Percentiles rank a stretch among this genome's conserved stretches.
Evolutionary conservation across 352 stramenopile genomes (phyloP).

Genomic region (Phytophthora citrophthora): DNA sequence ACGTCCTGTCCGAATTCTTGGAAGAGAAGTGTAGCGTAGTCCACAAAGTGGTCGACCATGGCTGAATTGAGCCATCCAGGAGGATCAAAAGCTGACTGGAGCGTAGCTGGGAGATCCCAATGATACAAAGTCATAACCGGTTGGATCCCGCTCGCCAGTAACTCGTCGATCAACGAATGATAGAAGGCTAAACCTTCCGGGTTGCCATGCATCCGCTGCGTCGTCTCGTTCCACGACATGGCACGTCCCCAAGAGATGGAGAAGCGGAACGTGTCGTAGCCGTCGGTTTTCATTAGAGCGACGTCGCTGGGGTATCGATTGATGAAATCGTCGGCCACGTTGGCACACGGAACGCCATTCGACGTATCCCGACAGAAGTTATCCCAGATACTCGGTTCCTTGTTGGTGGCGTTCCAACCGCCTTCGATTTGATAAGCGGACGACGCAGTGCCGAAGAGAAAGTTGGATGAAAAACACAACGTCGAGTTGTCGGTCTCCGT

Average conservation of each 20-base stretch:
- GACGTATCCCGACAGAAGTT: slow-evolving; percentile 79
- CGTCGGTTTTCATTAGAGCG: slow-evolving; percentile 89
- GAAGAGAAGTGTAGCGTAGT: slow-evolving; percentile 93
- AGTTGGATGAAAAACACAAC: slow-evolving; percentile 67
- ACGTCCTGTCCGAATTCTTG: slow-evolving; percentile 90
- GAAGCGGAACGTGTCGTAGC: slow-evolving; percentile 91
- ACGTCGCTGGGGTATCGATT: slow-evolving; percentile 92
- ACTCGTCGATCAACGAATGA: slow-evolving; percentile 78
- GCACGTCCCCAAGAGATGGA: slow-evolving; percentile 91
- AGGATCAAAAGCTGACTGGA: slow-evolving; percentile 82
- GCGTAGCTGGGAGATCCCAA: slow-evolving; percentile 92
- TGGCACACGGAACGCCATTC: slow-evolving; percentile 76
- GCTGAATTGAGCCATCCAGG: slow-evolving; percentile 72
- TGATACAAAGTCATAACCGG: slow-evolving; percentile 95
- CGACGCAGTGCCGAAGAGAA: slow-evolving; percentile 90
- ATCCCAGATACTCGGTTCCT: slow-evolving; percentile 92
- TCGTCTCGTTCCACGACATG: slow-evolving; percentile 73
- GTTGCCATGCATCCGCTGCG: slow-evolving; percentile 65
- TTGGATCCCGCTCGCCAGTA: slow-evolving; percentile 79
- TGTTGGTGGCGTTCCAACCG: slow-evolving; percentile 82
- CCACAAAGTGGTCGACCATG: slow-evolving; percentile 69
- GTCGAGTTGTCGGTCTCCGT: slow-evolving; percentile 21
- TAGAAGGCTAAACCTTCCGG: slow-evolving; percentile 88
- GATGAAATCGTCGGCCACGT: slow-evolving; percentile 94
- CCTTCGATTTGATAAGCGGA: slow-evolving; percentile 95